A percentile compares a stretch with the other conserved stretches of the same genome.
Conservation (phyloP, 2,329 filamentous ascomycete species). For the Penicillium capsulatum region DNA sequence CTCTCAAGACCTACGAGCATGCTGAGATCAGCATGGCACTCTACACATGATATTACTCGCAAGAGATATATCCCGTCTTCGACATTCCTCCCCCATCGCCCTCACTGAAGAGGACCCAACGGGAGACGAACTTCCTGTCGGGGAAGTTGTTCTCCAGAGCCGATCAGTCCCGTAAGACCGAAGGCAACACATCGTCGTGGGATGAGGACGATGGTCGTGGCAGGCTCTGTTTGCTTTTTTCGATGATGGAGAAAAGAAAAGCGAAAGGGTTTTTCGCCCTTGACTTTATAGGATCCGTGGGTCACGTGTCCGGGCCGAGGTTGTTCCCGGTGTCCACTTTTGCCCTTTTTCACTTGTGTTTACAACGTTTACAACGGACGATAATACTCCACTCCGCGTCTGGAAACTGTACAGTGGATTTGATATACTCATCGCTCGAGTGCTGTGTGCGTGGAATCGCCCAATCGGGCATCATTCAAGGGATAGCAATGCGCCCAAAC, state of each 20-base stretch:
- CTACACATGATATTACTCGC: too few relatives aligned
- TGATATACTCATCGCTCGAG: too few relatives aligned
- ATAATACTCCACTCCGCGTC: not conserved
- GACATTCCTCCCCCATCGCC: slow-evolving; percentile 68
- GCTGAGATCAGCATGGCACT: too few relatives aligned
- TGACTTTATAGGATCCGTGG: slow-evolving; percentile 29
- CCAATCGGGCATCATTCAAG: too few relatives aligned
- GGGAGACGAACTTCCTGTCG: slow-evolving; percentile 68
- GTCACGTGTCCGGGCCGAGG: slow-evolving; percentile 30
- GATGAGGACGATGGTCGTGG: slow-evolving; percentile 62
- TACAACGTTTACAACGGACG: not conserved
- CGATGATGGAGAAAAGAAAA: slow-evolving; percentile 48
- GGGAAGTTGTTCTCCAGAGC: slow-evolving; percentile 61
- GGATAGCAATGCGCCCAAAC: too few relatives aligned
- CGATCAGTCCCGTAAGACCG: slow-evolving; percentile 51
- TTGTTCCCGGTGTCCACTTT: slow-evolving; percentile 16
- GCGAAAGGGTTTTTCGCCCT: slow-evolving; percentile 19
- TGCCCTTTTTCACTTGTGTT: not conserved
- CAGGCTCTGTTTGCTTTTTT: slow-evolving; percentile 61
- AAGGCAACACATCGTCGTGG: slow-evolving; percentile 67
- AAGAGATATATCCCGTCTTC: slow-evolving; percentile 58
- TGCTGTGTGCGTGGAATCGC: too few relatives aligned
- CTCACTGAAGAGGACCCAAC: slow-evolving; percentile 67
- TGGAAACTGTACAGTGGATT: not conserved
- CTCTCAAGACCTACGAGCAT: not conserved